Base-by-base conservation (phyloP, 352 stramenopile species). In the Phytophthora cryptogea region DNA sequence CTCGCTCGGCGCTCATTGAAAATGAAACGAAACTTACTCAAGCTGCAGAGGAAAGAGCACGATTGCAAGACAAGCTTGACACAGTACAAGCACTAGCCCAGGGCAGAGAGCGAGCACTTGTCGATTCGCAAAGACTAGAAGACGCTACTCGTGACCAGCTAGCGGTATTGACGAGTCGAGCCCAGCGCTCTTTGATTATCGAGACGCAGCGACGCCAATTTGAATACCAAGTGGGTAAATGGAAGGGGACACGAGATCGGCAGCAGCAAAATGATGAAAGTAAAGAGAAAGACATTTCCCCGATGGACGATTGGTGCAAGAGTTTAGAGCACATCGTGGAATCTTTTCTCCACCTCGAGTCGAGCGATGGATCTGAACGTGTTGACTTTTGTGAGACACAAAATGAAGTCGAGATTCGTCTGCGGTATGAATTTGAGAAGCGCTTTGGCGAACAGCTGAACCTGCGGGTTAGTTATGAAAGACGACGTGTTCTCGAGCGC, bases 381-480 rank as follows among this genome's bases (percentile, higher is more conserved):
- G n/a, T 35, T 10, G 33, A 26, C 8, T 48, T 8, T n/a, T 54
- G 39, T 11, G 65, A 73, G 23, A 51, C 47, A 8, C 45, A 55
- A 1, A 59, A 50, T 1, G 68, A 74, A 20, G 23, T 72, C 7
- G 66, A 82, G 44, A 36, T 47, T 2, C 75, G 68, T 9, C 41
- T 90, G 13, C 67, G 63, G 4, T 74, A 77, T 40, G 72, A 85
- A 35, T 86, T 79, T 28, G 76, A 89, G 44, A 68, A 52, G 39
- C 76, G 68, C 6, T 89, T 81, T 54, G 48, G 75, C 26, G 68
- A 86, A 0, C 79, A 85, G 60, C 47, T 90, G 3, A 82, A 77
- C 27, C 23, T 85, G 16, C 74, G 81, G 5, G 56, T 89, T 11
- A 84, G 59, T 30, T 69, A 86, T 44, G 81, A 90, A 52, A 68